Evolutionary conservation across 148 eudicot species (phyloP).

Genomic region (Camellia japonica): DNA sequence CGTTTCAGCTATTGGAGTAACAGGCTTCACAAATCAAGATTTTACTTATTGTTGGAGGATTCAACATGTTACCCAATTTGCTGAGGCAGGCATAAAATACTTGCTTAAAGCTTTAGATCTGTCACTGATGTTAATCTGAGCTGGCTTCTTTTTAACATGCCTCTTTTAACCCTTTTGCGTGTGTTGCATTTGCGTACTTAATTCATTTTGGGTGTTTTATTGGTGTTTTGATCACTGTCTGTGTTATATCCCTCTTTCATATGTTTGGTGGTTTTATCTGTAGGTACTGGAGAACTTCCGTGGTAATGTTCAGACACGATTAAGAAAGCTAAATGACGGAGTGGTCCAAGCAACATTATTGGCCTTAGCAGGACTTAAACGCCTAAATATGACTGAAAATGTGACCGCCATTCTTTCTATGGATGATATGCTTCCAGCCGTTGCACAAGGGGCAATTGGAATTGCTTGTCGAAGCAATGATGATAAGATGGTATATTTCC

Average conservation of each 20-base stretch:
- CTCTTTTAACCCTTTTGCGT: not conserved
- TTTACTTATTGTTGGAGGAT: not conserved
- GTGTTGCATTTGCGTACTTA: not conserved
- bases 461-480: constrained; percentile 84
- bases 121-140: not conserved
- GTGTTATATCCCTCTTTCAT: constrained; percentile 5
- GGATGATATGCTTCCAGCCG: constrained; percentile 99
- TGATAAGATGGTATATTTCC: constrained; percentile 66
- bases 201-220: not conserved
- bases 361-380: constrained; percentile 90
- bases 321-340: constrained; percentile 76
- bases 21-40: not conserved
- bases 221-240: constrained; percentile 7
- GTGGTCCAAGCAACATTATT: constrained; percentile 82
- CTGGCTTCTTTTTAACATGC: not conserved
- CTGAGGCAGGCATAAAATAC: not conserved
- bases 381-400: constrained; percentile 78
- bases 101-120: not conserved
- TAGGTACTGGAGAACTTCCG: constrained; percentile 93
- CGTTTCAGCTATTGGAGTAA: not conserved
- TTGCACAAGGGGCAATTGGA: constrained; percentile 96
- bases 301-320: constrained; percentile 91
- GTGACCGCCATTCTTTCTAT: constrained; percentile 71
- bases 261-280: constrained; percentile 15
- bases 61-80: constrained; percentile 1